These are phyloP conservation scores for Lizanozyma gosingica DNA, from an alignment of 1,139 yeast genomes.

Conservation along the genomic window DNA sequence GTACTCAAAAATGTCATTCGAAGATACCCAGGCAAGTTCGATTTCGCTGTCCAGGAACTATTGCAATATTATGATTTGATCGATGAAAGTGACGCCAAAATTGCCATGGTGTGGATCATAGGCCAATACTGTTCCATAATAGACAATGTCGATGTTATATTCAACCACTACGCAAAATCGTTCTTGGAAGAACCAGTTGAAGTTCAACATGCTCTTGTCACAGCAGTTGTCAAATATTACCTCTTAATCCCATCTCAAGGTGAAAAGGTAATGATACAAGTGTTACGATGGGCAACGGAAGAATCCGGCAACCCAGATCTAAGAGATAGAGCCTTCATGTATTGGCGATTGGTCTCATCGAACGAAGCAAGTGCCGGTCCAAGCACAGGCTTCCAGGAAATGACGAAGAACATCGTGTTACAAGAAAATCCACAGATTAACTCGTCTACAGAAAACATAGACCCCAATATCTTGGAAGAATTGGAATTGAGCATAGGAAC, in stretches of 20 bases:
- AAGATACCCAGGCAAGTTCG: slow-evolving; percentile 51
- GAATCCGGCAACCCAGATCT: slow-evolving; percentile 71
- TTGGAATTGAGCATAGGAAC: slow-evolving; percentile 76
- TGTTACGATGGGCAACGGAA: slow-evolving; percentile 68
- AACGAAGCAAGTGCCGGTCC: slow-evolving; percentile 16
- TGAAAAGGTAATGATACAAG: slow-evolving; percentile 47
- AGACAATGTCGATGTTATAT: slow-evolving; percentile 35
- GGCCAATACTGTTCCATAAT: slow-evolving; percentile 61
- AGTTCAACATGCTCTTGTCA: slow-evolving; percentile 66
- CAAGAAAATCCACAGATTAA: slow-evolving; percentile 56
- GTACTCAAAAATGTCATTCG: slow-evolving; percentile 72
- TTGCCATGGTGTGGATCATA: slow-evolving; percentile 75
- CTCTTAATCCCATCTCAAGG: slow-evolving; percentile 47
- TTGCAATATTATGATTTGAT: slow-evolving; percentile 32
- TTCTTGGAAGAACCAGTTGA: slow-evolving; percentile 59
- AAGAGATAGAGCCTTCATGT: slow-evolving; percentile 77
- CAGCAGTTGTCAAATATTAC: slow-evolving; percentile 68
- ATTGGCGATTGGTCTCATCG: slow-evolving; percentile 70
- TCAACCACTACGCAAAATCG: slow-evolving; percentile 35
- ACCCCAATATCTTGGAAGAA: slow-evolving; percentile 66
- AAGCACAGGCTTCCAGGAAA: slow-evolving; percentile 25
- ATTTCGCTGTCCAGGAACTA: slow-evolving; percentile 26
- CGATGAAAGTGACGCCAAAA: slow-evolving; percentile 73
- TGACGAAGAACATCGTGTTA: slow-evolving; percentile 48
- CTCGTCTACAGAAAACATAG: slow-evolving; percentile 62